Conservation (phyloP, 2,329 filamentous ascomycete species). For the Talaromyces sp. region DNA sequence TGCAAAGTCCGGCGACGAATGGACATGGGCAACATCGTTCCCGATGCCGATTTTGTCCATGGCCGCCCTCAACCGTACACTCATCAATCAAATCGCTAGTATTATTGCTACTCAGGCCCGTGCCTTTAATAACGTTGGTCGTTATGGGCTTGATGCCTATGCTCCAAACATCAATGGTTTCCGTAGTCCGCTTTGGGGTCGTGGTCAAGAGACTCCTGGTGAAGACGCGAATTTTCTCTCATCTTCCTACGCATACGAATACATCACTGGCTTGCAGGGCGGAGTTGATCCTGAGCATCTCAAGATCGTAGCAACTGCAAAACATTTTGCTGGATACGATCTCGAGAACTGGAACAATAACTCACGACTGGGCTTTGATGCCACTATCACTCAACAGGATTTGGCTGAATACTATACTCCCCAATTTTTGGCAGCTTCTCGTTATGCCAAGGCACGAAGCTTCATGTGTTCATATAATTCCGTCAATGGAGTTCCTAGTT, state of each 20-base stretch:
- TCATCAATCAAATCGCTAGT: constrained; percentile 54
- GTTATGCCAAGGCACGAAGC: constrained; percentile 53
- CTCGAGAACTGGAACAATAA: constrained; percentile 45
- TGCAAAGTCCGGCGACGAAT: constrained; percentile 45
- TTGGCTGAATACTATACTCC: constrained; percentile 64
- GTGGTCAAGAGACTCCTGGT: constrained; percentile 57
- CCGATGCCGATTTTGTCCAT: constrained; percentile 59
- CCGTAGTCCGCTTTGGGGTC: constrained; percentile 59
- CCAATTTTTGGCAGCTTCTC: constrained; percentile 59
- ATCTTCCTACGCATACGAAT: constrained; percentile 47
- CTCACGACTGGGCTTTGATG: constrained; percentile 50
- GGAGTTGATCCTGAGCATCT: constrained; percentile 32
- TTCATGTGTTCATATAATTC: constrained; percentile 62
- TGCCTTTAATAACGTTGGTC: constrained; percentile 58
- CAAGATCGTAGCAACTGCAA: constrained; percentile 51
- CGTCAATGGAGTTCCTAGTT: constrained; percentile 62
- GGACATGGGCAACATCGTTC: constrained; percentile 59
- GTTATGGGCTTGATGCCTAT: constrained; percentile 33
- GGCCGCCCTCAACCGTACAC: constrained; percentile 59
- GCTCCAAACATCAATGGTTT: constrained; percentile 65
- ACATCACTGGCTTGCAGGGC: constrained; percentile 53
- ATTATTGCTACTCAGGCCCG: constrained; percentile 56
- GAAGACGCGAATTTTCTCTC: constrained; percentile 50
- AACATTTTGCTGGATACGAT: constrained; percentile 57
- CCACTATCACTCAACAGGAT: constrained; percentile 55